Conservation (phyloP, 768 basidiomycete species). For the Rhizopogon sp. region DNA sequence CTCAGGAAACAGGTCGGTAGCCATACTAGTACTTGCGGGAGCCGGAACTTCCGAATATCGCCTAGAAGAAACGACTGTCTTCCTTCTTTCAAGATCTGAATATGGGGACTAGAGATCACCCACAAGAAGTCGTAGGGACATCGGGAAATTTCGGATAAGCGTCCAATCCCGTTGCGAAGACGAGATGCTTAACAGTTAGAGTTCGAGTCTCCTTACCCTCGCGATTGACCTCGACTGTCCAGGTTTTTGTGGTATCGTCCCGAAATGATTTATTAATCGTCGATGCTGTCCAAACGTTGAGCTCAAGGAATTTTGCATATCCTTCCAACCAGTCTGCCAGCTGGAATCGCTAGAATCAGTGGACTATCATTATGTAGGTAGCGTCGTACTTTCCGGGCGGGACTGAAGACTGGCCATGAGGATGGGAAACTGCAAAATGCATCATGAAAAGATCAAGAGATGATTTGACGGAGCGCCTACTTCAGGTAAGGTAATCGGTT, state of each 20-base stretch:
- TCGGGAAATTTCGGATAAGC: slow-evolving; percentile 33
- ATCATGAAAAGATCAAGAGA: not conserved
- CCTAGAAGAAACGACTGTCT: too few relatives aligned
- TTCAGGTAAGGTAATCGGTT: too few relatives aligned
- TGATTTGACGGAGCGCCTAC: not conserved
- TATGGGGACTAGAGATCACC: too few relatives aligned
- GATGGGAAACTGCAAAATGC: slow-evolving; percentile 40
- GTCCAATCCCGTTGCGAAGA: too few relatives aligned
- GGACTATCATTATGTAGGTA: not conserved
- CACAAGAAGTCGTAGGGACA: slow-evolving; percentile 15
- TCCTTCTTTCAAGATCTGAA: too few relatives aligned
- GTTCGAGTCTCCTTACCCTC: not conserved
- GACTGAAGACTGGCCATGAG: slow-evolving; percentile 48
- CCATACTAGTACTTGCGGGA: too few relatives aligned
- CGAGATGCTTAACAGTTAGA: too few relatives aligned
- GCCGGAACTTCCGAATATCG: too few relatives aligned
- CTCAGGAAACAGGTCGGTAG: too few relatives aligned
- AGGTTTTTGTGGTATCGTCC: slow-evolving; percentile 22
- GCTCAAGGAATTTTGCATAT: slow-evolving; percentile 32
- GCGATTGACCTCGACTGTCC: slow-evolving; percentile 40
- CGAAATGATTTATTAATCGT: too few relatives aligned
- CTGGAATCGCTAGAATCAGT: slow-evolving; percentile 18
- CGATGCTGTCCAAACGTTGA: too few relatives aligned
- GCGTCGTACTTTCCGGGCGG: slow-evolving; percentile 40
- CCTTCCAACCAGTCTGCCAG: slow-evolving; percentile 63